phyloP scores from a whole-genome alignment of 2,329 filamentous ascomycete species.

The Myriosclerotinia curreyana region DNA sequence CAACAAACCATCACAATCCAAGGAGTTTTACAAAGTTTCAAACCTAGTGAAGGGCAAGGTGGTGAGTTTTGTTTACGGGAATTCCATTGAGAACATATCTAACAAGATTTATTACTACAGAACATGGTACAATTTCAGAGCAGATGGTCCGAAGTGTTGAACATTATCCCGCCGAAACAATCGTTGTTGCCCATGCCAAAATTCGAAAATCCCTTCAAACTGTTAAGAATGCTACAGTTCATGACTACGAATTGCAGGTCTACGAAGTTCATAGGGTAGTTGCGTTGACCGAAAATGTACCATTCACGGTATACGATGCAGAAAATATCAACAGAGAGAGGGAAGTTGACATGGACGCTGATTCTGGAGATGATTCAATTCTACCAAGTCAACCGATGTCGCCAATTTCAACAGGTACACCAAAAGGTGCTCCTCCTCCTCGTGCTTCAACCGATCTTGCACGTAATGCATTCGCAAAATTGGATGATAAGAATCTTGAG shows the following conservation, averaged over 20 bases:
- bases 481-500: slow-evolving; percentile 16
- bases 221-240: slow-evolving; percentile 71
- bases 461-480: slow-evolving; percentile 18
- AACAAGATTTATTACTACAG: not conserved
- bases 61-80: slow-evolving; percentile 28
- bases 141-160: slow-evolving; percentile 87
- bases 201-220: slow-evolving; percentile 71
- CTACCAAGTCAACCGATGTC: slow-evolving; percentile 14
- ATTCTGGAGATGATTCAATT: slow-evolving; percentile 33
- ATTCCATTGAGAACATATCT: not conserved
- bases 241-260: slow-evolving; percentile 73
- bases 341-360: slow-evolving; percentile 53
- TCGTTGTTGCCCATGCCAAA: slow-evolving; percentile 72
- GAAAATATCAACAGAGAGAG: slow-evolving; percentile 57
- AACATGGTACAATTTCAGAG: slow-evolving; percentile 51
- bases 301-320: slow-evolving; percentile 68
- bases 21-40: slow-evolving; percentile 59
- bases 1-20: slow-evolving; percentile 83
- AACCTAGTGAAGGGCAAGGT: slow-evolving; percentile 25
- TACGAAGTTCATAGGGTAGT: slow-evolving; percentile 61
- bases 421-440: slow-evolving; percentile 15
- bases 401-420: slow-evolving; percentile 12
- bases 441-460: slow-evolving; percentile 21
- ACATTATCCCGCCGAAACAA: slow-evolving; percentile 72
- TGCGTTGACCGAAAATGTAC: slow-evolving; percentile 58